Conservation (phyloP, 2,329 filamentous ascomycete species). For the Botrytis pseudocinerea region DNA sequence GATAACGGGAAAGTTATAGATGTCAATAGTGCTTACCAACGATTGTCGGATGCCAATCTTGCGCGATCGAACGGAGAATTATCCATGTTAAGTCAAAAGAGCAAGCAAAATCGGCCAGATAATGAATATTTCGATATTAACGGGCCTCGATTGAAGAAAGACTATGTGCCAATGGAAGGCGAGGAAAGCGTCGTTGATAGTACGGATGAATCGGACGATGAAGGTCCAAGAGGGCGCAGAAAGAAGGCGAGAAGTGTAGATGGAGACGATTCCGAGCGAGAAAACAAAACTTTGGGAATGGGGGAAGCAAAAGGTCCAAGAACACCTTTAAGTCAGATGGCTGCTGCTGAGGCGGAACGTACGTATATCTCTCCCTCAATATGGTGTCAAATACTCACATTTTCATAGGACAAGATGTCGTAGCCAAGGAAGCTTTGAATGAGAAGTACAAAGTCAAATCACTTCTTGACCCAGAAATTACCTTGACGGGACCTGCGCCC, state of each 20-base stretch:
- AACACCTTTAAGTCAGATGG: constrained; percentile 62
- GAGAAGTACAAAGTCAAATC: constrained; percentile 38
- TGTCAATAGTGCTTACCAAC: constrained; percentile 67
- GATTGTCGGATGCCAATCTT: constrained; percentile 70
- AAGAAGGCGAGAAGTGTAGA: constrained; percentile 44
- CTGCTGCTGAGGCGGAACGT: constrained; percentile 79
- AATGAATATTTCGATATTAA: constrained; percentile 28
- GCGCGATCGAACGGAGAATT: constrained; percentile 63
- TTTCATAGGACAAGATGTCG: constrained; percentile 31
- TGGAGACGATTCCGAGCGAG: constrained; percentile 38
- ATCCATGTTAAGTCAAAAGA: constrained; percentile 45
- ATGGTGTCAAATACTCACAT: background rate
- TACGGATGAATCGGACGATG: constrained; percentile 61
- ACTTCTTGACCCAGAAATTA: constrained; percentile 61
- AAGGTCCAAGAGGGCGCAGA: constrained; percentile 61
- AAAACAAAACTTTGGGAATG: constrained; percentile 41
- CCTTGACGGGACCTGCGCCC: constrained; percentile 61
- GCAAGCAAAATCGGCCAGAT: constrained; percentile 31
- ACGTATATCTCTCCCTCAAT: constrained; percentile 43
- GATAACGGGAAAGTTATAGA: constrained; percentile 65
- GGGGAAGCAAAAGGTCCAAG: constrained; percentile 44
- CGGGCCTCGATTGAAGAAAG: constrained; percentile 37
- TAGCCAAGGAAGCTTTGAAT: constrained; percentile 27
- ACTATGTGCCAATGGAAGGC: constrained; percentile 35
- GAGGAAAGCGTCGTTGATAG: constrained; percentile 38